Evolutionary conservation across 495 filamentous ascomycete species (phyloP), one percentile per base, ranked within the genome.

Genomic region (Tuber magnatum): DNA sequence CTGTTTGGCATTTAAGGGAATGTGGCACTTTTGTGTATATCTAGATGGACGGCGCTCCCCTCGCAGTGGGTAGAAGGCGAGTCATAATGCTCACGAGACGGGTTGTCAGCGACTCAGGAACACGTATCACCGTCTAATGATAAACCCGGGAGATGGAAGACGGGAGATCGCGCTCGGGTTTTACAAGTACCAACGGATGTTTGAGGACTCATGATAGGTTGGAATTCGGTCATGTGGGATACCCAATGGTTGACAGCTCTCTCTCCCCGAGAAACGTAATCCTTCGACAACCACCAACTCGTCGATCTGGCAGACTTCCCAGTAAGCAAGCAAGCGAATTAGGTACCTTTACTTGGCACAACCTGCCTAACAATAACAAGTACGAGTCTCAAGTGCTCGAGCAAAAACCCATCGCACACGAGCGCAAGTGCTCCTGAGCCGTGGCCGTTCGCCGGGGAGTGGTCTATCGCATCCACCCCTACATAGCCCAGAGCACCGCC

Each of bases 91-190:
- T 65, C 56, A 65, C 32, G 56, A 35, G 56, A 65, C 56, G 18
- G 12, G 56, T 35, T 35, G 56, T 16, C 51, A 65, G 56, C 28
- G 56, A 16, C 51, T 32, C 51, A 22, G 12, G 56, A 35, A 65
- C 56, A 65, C 56, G 56, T 65, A 65, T 65, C 56, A 35, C 6
- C 56, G n/a, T 32, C n/a, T 61, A 61, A 35, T 65, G 56, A 65
- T 32, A 18, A 35, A 32, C 51, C 51, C 14, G 14, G 56, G 56
- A 65, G 56, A 35, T 14, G 51, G 10, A 9, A 65, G 28, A 7
- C 14, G 56, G 14, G 32, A 65, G 56, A 14, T 12, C 14, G 28
- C 14, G 56, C 56, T 65, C 16, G 12, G 14, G 8, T 35, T n/a
- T n/a, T n/a, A n/a, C n/a, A n/a, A n/a, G n/a, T 35, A 28, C 28